Percentiles rank a stretch among this genome's conserved stretches.
Evolutionary conservation across 148 eudicot genomes (phyloP).

Genomic region (Arbutus unedo): DNA sequence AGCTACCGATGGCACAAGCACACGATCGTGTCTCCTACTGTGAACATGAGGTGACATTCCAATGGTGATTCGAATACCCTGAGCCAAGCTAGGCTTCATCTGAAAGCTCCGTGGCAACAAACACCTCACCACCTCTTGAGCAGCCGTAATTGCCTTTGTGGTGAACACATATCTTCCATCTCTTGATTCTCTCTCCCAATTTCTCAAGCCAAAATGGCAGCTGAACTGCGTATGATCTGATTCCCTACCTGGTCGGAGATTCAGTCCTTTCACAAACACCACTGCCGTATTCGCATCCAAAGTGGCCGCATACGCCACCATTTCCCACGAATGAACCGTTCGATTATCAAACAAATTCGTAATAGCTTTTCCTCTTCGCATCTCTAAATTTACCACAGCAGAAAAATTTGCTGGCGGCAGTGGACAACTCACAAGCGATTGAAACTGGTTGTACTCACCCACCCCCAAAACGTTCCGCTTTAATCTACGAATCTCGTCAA

Average conservation of each 20-base stretch:
- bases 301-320: constrained; percentile 61
- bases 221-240: constrained; percentile 60
- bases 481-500: neutral
- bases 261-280: constrained; percentile 87
- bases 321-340: constrained; percentile 56
- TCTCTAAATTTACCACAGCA: constrained; percentile 36
- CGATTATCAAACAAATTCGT: constrained; percentile 15
- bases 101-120: constrained; percentile 44
- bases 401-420: constrained; percentile 52
- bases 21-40: constrained; percentile 23
- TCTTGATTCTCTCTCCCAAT: constrained; percentile 17
- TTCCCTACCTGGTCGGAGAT: constrained; percentile 57
- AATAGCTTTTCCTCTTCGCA: constrained; percentile 10
- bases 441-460: constrained; percentile 47
- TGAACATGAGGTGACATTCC: constrained; percentile 28
- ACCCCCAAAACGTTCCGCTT: constrained; percentile 36
- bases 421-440: constrained; percentile 71
- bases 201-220: constrained; percentile 37
- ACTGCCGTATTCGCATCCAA: constrained; percentile 53
- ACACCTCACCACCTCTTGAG: constrained; percentile 89
- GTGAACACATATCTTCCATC: constrained; percentile 19
- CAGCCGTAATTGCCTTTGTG: constrained; percentile 62
- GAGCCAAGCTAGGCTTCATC: constrained; percentile 21
- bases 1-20: constrained; percentile 76
- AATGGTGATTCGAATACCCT: constrained; percentile 46